Base-by-base conservation (phyloP, 345 rosid species). In the Theobroma cacao region DNA sequence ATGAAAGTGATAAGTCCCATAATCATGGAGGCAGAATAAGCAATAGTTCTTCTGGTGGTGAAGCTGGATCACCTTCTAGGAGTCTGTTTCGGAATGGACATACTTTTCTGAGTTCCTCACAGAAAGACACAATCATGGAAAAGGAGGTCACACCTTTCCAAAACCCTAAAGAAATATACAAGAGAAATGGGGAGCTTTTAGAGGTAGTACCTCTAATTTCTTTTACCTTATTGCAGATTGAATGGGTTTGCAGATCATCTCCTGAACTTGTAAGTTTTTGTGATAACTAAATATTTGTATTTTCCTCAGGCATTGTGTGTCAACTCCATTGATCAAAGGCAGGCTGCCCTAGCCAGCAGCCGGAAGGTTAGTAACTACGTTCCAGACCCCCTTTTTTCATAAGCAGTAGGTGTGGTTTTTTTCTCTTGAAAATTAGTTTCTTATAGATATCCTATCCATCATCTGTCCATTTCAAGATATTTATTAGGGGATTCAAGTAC, bases 151-250 rank as follows among this genome's bases (percentile, higher is more conserved):
- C 86, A 56, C 80, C 80, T 79, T 95, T 95, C 79, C 85, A 84
- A 74, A 79, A 63, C 74, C 90, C 95, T 65, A 83, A 85, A 86
- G 98, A 91, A 87, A 80, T 91, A 78, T 90, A 85, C 47, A 91
- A 88, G 90, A 90, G 88, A 83, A 90, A 86, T 30, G 98, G 98
- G 76, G 97, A 93, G 87, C 97, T 95, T 79, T 83, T 95, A 72
- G 97, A 95, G 97, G 98, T 91, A 78, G 48, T 75, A 66, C 20
- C 36, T 58, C 17, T 76, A 47, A 65, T 61, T 75, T 9, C 38
- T 52, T 72, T 74, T 74, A 79, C 74, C 75, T 76, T 66, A 5
- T 52, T 48, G 17, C 75, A 31, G 31, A 36, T 71, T 50, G 59
- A 70, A 48, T 50, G 41, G 6, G 30, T 71, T 70, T 48, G 18